Evolutionary conservation across 768 basidiomycete genomes (phyloP).

Genomic region (Phlegmacium glaucopus): DNA sequence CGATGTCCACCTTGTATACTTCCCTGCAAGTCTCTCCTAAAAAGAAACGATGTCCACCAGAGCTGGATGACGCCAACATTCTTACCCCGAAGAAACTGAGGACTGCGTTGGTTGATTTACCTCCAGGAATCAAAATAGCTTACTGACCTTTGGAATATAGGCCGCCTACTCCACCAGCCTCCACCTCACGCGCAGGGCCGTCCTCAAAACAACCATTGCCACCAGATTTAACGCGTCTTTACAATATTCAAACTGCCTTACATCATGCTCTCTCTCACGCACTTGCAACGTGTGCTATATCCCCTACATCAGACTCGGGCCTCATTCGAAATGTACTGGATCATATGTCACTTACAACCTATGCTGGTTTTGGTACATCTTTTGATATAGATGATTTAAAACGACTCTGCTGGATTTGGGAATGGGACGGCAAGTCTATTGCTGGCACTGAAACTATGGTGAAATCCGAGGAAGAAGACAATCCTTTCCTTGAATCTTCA

Average conservation of each 20-base stretch:
- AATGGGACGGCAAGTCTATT: slow-evolving; percentile 65
- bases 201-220: slow-evolving; percentile 39
- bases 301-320: slow-evolving; percentile 74
- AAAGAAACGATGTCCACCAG: slow-evolving; percentile 60
- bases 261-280: slow-evolving; percentile 85
- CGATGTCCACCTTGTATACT: slow-evolving; percentile 61
- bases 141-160: slow-evolving; percentile 25
- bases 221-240: slow-evolving; percentile 56
- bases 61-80: slow-evolving; percentile 50
- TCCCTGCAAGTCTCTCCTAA: slow-evolving; percentile 61
- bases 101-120: slow-evolving; percentile 39
- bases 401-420: slow-evolving; percentile 86
- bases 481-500: slow-evolving; percentile 60
- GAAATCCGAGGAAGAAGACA: slow-evolving; percentile 48
- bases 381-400: slow-evolving; percentile 68
- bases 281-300: slow-evolving; percentile 76
- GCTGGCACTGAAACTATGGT: background rate
- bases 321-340: slow-evolving; percentile 77
- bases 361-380: slow-evolving; percentile 60
- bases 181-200: slow-evolving; percentile 33
- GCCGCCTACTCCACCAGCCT: slow-evolving; percentile 57
- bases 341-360: slow-evolving; percentile 66
- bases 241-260: slow-evolving; percentile 61
- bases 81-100: slow-evolving; percentile 72
- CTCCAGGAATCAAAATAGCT: background rate